These are phyloP conservation scores for Citrus medica DNA, from an alignment of 345 rosid species.

Conservation along the genomic window DNA sequence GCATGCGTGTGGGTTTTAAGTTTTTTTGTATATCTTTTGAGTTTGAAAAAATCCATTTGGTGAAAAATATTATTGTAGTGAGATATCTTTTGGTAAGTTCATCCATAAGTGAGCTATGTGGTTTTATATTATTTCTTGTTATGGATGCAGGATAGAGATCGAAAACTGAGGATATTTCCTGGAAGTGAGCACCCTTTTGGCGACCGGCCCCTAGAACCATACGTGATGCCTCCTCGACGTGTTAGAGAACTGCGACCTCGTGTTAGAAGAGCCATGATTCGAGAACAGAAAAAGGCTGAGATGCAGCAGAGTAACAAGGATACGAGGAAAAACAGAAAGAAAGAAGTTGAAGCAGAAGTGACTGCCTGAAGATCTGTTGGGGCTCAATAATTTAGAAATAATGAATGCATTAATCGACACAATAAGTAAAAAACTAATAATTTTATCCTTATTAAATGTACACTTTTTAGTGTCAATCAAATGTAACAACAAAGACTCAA, in stretches of 20 bases:
- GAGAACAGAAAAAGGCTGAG: slow-evolving; percentile 86
- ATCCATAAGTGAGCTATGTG: not conserved
- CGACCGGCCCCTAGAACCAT: slow-evolving; percentile 69
- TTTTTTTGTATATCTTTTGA: not conserved
- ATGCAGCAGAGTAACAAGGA: slow-evolving; percentile 47
- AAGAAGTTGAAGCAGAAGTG: slow-evolving; percentile 39
- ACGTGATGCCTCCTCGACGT: slow-evolving; percentile 72
- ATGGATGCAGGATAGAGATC: slow-evolving; percentile 78
- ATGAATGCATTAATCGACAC: no score
- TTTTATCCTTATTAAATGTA: no score
- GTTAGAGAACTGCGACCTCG: slow-evolving; percentile 94
- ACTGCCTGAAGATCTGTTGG: slow-evolving; percentile 22
- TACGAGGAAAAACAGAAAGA: slow-evolving; percentile 47
- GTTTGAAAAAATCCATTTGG: not conserved
- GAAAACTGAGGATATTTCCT: slow-evolving; percentile 86
- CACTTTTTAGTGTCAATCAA: no score
- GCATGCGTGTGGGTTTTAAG: not conserved
- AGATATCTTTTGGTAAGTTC: not conserved
- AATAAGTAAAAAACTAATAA: no score
- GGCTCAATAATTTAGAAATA: no score
- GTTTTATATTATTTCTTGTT: slow-evolving; percentile 2
- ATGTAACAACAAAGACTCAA: no score
- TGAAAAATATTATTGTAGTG: not conserved
- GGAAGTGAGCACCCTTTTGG: slow-evolving; percentile 83
- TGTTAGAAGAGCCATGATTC: slow-evolving; percentile 84